These are phyloP conservation scores for Colletotrichum spaethianum DNA, from an alignment of 2,329 filamentous ascomycete genomes.

Conservation along the genomic window DNA sequence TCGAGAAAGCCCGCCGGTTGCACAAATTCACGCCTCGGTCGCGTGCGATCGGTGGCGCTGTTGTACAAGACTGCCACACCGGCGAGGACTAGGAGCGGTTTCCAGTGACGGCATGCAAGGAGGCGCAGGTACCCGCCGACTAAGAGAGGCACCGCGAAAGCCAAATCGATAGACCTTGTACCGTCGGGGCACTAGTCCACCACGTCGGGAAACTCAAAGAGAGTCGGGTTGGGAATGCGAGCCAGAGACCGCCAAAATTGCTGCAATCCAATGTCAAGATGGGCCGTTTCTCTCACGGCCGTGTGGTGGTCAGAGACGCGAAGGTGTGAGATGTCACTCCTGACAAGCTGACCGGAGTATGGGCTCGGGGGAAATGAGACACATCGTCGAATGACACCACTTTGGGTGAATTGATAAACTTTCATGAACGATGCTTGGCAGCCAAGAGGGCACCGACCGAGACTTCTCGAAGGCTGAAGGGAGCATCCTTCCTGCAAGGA, in stretches of 20 bases:
- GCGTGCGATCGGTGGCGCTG: conserved; percentile 29
- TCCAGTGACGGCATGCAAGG: conserved; percentile 18
- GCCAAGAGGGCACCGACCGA: conserved; percentile 2
- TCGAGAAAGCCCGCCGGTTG: conserved; percentile 14
- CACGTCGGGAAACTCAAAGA: background rate
- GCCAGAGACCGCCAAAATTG: background rate
- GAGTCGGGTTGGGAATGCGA: background rate
- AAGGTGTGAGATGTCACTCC: conserved; percentile 6
- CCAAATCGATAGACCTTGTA: conserved; percentile 31
- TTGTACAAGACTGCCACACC: conserved; percentile 13
- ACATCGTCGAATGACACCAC: conserved; percentile 20
- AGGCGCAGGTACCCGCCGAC: conserved; percentile 38
- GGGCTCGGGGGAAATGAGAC: conserved; percentile 29
- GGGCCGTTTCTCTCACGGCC: conserved; percentile 15
- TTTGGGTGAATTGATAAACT: conserved; percentile 4
- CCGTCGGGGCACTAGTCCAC: conserved; percentile 18
- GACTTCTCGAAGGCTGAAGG: conserved; percentile 29
- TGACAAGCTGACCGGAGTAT: conserved; percentile 16
- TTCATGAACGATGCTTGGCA: background rate
- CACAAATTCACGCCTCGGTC: background rate
- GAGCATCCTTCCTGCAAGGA: conserved; percentile 25
- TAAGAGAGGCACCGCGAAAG: conserved; percentile 28
- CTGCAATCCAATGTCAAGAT: conserved; percentile 23
- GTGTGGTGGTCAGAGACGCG: conserved; percentile 30
- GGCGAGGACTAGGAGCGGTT: background rate